Conservation (phyloP, 225 moss, liverwort and hornwort species). For the Physcomitrium patens region DNA sequence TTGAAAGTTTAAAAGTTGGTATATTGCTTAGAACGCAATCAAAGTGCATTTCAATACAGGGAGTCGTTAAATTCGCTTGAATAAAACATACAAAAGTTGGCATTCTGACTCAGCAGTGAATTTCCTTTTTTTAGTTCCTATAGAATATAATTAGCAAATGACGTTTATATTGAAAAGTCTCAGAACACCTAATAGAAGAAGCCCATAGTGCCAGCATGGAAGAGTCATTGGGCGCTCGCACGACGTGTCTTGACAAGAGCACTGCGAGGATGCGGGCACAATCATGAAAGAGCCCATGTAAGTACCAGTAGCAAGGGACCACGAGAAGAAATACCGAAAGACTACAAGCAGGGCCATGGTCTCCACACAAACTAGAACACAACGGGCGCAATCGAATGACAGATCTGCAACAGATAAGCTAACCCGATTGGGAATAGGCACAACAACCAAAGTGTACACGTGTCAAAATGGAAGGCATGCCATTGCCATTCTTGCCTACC, state of each 20-base stretch:
- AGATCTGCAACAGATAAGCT: not conserved
- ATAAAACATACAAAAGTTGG: too few species aligned
- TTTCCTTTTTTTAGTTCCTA: too few species aligned
- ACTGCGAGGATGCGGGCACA: not conserved
- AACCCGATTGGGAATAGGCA: fast-evolving
- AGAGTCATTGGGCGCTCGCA: not conserved
- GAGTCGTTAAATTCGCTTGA: too few species aligned
- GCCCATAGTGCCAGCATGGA: not conserved
- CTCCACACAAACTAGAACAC: not conserved
- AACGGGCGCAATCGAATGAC: not conserved
- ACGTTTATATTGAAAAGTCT: too few species aligned
- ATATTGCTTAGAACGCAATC: too few species aligned
- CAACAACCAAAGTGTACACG: not conserved
- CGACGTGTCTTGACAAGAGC: not conserved
- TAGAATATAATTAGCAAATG: too few species aligned
- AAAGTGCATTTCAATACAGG: too few species aligned
- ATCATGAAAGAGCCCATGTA: not conserved
- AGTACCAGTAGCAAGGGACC: not conserved
- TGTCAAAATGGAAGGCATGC: not conserved
- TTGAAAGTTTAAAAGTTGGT: too few species aligned
- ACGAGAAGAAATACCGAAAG: not conserved
- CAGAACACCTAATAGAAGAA: too few species aligned
- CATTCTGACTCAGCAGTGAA: too few species aligned
- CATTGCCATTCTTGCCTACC: not conserved
- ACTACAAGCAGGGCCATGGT: too few species aligned